phyloP scores from a whole-genome alignment of 2,329 filamentous ascomycete species.

The Nothopassalora personata region DNA sequence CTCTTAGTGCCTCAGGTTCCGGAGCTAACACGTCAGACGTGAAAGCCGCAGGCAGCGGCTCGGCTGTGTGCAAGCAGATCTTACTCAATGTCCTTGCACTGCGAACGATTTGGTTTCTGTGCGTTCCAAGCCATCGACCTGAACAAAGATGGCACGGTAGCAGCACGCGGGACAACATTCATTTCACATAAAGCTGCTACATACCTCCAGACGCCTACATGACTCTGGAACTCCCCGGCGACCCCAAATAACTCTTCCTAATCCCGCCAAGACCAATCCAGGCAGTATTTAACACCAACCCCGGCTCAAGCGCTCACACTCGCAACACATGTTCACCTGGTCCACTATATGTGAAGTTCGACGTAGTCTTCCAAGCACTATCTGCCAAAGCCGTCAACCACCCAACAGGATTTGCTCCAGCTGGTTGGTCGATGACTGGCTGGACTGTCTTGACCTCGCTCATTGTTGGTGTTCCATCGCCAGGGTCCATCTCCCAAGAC shows the following conservation, averaged over 20 bases:
- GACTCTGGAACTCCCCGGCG: constrained; percentile 30
- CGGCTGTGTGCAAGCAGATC: background rate
- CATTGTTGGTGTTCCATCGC: constrained; percentile 65
- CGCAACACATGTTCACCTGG: constrained; percentile 41
- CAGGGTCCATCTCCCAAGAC: constrained; percentile 53
- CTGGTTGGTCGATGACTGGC: constrained; percentile 24
- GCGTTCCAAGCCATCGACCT: too few relatives aligned
- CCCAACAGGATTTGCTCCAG: constrained; percentile 37
- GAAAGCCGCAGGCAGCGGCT: background rate
- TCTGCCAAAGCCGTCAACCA: constrained; percentile 49
- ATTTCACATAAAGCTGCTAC: too few relatives aligned
- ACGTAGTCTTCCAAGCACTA: constrained; percentile 46
- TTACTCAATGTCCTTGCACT: background rate
- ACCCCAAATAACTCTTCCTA: constrained; percentile 33
- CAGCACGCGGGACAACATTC: too few relatives aligned
- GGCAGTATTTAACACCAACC: constrained; percentile 38
- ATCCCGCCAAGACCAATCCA: constrained; percentile 33
- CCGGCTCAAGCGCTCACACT: constrained; percentile 44
- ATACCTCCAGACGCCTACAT: background rate
- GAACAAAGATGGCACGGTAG: too few relatives aligned
- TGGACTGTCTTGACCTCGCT: constrained; percentile 35
- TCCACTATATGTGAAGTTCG: constrained; percentile 32
- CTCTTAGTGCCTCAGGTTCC: background rate
- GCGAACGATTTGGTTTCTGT: too few relatives aligned
- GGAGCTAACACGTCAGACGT: background rate